A percentile compares a stretch with the other conserved stretches of the same genome.
Evolutionary conservation across 805 yeast genomes (phyloP).

Genomic region (Barnettozyma sucrosica): DNA sequence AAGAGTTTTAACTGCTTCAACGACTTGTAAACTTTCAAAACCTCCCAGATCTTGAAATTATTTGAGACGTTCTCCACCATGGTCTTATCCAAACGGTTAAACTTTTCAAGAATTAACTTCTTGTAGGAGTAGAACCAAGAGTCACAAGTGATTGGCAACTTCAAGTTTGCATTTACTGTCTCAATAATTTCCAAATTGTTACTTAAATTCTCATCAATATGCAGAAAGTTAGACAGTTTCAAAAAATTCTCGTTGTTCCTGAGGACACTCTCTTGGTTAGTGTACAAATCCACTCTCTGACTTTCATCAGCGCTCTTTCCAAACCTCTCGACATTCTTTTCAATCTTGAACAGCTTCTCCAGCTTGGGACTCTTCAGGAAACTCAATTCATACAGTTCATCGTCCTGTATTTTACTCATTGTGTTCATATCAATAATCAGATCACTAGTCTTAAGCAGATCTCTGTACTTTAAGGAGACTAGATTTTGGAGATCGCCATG

Average conservation of each 20-base stretch:
- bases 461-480: constrained; percentile 24
- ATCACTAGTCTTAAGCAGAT: constrained; percentile 23
- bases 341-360: constrained; percentile 14
- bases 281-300: neutral
- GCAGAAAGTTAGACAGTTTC: constrained; percentile 8
- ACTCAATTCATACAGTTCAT: constrained; percentile 17
- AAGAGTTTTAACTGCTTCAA: neutral
- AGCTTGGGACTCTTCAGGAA: constrained; percentile 15
- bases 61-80: neutral
- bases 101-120: constrained; percentile 2
- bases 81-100: neutral
- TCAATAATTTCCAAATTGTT: constrained; percentile 4
- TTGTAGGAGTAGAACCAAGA: constrained; percentile 3
- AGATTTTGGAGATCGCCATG: constrained; percentile 20
- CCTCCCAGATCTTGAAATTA: constrained; percentile 6
- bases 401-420: constrained; percentile 17
- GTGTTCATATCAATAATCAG: constrained; percentile 21
- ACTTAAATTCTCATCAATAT: constrained; percentile 5
- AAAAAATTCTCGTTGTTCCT: constrained; percentile 3
- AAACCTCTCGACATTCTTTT: constrained; percentile 11
- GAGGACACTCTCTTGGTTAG: neutral
- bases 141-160: constrained; percentile 3
- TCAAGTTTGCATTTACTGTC: neutral
- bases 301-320: neutral
- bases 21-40: constrained; percentile 6